A percentile compares a stretch with the other conserved stretches of the same genome.
Conservation (phyloP, 2,329 filamentous ascomycete genomes). For the Thielaviopsis ethacetica region DNA sequence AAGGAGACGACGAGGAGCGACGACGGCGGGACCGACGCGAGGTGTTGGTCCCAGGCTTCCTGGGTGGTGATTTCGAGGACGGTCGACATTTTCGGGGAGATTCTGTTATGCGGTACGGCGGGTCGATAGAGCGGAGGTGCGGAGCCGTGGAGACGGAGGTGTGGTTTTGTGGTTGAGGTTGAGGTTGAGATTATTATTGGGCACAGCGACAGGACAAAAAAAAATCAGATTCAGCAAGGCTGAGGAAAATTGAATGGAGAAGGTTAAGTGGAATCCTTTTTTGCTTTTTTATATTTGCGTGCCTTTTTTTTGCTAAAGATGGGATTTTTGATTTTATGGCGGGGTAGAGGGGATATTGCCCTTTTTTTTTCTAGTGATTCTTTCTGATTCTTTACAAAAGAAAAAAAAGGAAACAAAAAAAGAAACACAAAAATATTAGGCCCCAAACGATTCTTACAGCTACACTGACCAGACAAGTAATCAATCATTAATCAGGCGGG, state of each 20-base stretch:
- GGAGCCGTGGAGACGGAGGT: background rate
- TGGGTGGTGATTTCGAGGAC: constrained; percentile 64
- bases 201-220: background rate
- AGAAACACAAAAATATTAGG: background rate
- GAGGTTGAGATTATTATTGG: background rate
- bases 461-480: too few species aligned
- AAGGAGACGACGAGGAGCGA: constrained; percentile 80
- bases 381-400: too few species aligned
- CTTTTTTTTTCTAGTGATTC: background rate
- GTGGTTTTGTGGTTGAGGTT: background rate
- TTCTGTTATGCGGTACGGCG: background rate
- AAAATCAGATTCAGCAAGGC: background rate
- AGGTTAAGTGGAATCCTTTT: background rate
- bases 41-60: constrained; percentile 53
- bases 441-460: background rate
- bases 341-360: constrained; percentile 5
- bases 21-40: constrained; percentile 47
- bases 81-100: constrained; percentile 43
- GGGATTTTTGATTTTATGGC: background rate
- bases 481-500: background rate
- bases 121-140: background rate
- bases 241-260: background rate
- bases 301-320: background rate
- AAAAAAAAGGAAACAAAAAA: background rate
- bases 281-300: background rate